Conservation (phyloP, 805 yeast species). For the Metschnikowia proteae region DNA sequence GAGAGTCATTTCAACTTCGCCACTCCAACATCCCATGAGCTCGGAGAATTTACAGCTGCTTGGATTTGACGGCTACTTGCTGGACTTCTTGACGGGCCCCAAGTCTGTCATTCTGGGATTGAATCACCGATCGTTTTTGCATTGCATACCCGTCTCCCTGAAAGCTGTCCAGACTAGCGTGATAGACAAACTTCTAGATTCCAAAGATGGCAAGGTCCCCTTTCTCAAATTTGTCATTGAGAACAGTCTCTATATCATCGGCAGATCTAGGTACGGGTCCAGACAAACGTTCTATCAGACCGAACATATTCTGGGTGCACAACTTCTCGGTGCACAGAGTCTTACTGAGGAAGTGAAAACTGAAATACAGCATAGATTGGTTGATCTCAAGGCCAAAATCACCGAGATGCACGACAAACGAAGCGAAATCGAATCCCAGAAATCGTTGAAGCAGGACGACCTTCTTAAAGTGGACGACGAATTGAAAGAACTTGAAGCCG, state of each 20-base stretch:
- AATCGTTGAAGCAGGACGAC: constrained; percentile 3
- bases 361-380: constrained; percentile 18
- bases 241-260: constrained; percentile 46
- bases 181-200: constrained; percentile 33
- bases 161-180: constrained; percentile 39
- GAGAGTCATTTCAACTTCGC: constrained; percentile 40
- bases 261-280: constrained; percentile 61
- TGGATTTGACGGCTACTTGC: constrained; percentile 80
- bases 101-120: constrained; percentile 66
- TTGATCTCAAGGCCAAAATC: constrained; percentile 13
- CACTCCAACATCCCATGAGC: constrained; percentile 16
- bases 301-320: constrained; percentile 28
- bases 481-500: constrained; percentile 14
- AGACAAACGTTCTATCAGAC: constrained; percentile 47
- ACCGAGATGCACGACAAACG: constrained; percentile 13
- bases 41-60: constrained; percentile 33
- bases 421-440: constrained; percentile 6
- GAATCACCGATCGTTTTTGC: constrained; percentile 46
- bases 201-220: constrained; percentile 36
- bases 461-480: constrained; percentile 9
- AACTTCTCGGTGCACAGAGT: constrained; percentile 32
- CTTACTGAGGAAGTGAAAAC: constrained; percentile 23
- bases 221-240: constrained; percentile 62
- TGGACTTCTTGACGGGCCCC: constrained; percentile 75
- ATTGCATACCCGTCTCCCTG: constrained; percentile 60